Evolutionary conservation across 805 yeast genomes (phyloP).

Genomic region (Saturnispora sekii): DNA sequence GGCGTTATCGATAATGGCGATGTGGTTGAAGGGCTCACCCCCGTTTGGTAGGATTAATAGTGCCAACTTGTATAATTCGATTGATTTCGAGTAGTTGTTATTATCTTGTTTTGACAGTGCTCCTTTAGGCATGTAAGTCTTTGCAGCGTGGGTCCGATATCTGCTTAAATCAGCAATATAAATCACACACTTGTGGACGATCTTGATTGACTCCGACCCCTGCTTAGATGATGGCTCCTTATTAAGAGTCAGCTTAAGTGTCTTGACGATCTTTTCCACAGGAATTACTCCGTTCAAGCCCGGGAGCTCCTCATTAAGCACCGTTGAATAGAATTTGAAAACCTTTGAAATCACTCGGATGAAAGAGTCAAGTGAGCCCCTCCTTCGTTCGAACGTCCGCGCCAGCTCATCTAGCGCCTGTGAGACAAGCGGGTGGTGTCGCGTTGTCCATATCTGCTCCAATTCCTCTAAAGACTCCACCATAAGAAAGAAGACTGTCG

Average conservation of each 20-base stretch:
- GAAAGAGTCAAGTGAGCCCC: background rate
- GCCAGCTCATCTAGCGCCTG: background rate
- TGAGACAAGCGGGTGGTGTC: conserved; percentile 3
- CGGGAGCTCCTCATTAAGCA: background rate
- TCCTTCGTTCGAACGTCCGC: background rate
- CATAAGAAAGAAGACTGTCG: background rate
- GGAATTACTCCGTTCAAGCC: conserved; percentile 2
- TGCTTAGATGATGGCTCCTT: background rate
- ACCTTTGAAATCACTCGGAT: background rate
- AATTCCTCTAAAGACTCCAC: background rate
- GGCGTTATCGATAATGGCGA: conserved; percentile 46
- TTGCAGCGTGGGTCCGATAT: conserved; percentile 42
- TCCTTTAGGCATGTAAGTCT: conserved; percentile 29
- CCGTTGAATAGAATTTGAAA: background rate
- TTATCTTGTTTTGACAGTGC: conserved; percentile 28
- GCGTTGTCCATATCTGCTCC: conserved; percentile 1
- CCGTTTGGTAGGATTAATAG: conserved; percentile 52
- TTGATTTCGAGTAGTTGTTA: conserved; percentile 34
- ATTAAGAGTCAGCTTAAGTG: background rate
- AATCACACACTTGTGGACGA: conserved; percentile 36
- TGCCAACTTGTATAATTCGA: conserved; percentile 42
- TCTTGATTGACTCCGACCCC: background rate
- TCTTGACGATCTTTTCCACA: conserved; percentile 1
- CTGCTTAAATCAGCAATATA: conserved; percentile 52
- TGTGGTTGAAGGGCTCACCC: conserved; percentile 56